Base-by-base conservation (phyloP, 768 basidiomycete species). In the Rickenella mellea region DNA sequence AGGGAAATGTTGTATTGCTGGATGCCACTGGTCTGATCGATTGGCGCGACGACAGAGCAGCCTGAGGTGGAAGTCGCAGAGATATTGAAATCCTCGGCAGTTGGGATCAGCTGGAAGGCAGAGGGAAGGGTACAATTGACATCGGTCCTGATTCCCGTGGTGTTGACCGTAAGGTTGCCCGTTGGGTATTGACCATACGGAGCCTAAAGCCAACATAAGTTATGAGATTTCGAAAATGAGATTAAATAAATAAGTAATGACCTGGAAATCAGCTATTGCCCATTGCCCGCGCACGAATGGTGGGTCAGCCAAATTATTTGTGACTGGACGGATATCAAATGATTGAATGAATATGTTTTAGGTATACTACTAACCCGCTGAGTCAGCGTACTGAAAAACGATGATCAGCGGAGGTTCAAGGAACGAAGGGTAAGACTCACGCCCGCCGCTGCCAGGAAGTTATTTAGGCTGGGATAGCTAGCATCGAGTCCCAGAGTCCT, bases 391-490 rank as follows among this genome's bases (percentile, higher is more conserved):
- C 59, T n/a, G n/a, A n/a, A n/a, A n/a, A n/a, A n/a, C n/a, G n/a
- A n/a, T n/a, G n/a, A n/a, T n/a, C n/a, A n/a, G n/a, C n/a, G n/a
- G n/a, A n/a, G n/a, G n/a, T n/a, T n/a, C n/a, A n/a, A n/a, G n/a
- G n/a, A n/a, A n/a, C n/a, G n/a, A n/a, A n/a, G n/a, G n/a, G n/a
- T n/a, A n/a, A n/a, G n/a, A n/a, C 69, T 45, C 47, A 70, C 72
- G 35, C 80, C 80, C 7, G 76, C 70, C 6, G 80, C 74, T 20
- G 80, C 74, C 8, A 74, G 59, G 52, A 80, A 83, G n/a, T 67
- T 66, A 31, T 70, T 71, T 36, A 82, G 51, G 6, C 68, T 55
- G 17, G 52, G 42, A 14, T 73, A 58, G 44, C 67, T 63, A 4
- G 70, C 67, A 7, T 63, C 58, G 17, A 78, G 67, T 6, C 69